Conservation (phyloP, 768 basidiomycete species). For the Psilocybe cyanescens region DNA sequence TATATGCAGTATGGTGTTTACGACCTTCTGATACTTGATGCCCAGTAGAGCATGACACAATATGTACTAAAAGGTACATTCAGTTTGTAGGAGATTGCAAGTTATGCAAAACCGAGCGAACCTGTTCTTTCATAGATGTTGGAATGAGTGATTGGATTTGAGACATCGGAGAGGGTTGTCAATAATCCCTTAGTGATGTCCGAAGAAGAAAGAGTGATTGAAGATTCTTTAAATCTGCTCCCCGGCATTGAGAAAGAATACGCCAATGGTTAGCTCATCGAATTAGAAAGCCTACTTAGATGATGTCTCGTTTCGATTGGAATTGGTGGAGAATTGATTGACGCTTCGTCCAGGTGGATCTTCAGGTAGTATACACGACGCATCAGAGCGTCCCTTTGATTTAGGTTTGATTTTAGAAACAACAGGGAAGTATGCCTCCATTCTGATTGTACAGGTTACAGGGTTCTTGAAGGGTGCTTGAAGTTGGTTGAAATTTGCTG, state of each 20-base stretch:
- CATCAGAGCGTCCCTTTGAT: background rate
- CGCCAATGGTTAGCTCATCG: background rate
- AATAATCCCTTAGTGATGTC: slow-evolving; percentile 63
- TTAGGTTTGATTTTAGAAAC: slow-evolving; percentile 14
- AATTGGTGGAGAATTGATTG: background rate
- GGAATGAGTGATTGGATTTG: slow-evolving; percentile 82
- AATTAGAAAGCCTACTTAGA: background rate
- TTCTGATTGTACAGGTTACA: background rate
- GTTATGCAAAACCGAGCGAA: slow-evolving; percentile 22
- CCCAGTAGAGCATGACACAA: slow-evolving; percentile 67
- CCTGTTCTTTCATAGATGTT: slow-evolving; percentile 66
- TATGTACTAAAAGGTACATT: slow-evolving; percentile 45
- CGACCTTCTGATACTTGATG: slow-evolving; percentile 63
- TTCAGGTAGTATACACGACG: background rate
- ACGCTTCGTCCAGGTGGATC: background rate
- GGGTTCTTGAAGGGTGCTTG: background rate
- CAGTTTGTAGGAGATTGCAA: background rate
- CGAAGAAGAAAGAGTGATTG: slow-evolving; percentile 3
- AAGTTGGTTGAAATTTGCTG: background rate
- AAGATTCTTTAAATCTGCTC: background rate
- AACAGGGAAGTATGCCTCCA: slow-evolving; percentile 26
- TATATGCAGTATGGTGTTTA: slow-evolving; percentile 38
- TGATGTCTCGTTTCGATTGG: background rate
- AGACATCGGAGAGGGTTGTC: slow-evolving; percentile 59
- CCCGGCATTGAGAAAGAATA: too few species aligned